Base-by-base conservation (phyloP, 108 stramenopile species). In the Nitzschia inconspicua region DNA sequence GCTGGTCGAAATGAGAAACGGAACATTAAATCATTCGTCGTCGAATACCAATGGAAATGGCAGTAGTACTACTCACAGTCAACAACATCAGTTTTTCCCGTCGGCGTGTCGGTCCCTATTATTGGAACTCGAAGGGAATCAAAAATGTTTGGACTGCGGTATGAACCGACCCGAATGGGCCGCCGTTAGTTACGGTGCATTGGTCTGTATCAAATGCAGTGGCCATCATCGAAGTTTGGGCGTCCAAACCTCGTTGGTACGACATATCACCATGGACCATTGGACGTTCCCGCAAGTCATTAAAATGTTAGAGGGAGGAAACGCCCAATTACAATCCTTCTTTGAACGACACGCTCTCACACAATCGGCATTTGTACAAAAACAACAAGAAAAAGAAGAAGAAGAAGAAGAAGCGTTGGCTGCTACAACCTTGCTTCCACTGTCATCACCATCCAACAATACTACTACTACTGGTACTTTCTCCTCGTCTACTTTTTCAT, bases 171-270 rank as follows among this genome's bases (percentile, higher is more conserved):
- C 91, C 4, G 70, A 84, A 24, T 96, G 96, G 96, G 96, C 96
- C 5, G 76, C 76, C 20, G 91, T 94, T 10, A 82, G 74, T 28
- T 94, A 89, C 56, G 96, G 96, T 9, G 83, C 72, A 23, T 43
- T 94, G 8, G 55, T 96, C 26, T 96, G 96, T 75, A 50, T 95
- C 34, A 66, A 83, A 42, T 94, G 93, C 69, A 66, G 72, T 47
- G 96, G 94, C 1, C 48, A 56, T 35, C 96, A 96, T 80, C 80
- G 96, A 22, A 76, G 78, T 7, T 53, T 94, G 8, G 96, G 96
- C 10, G 96, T 96, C 29, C 48, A 63, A 49, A 74, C 68, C 24
- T 79, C 82, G 34, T 80, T 75, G 18, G 89, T 96, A 31, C 75
- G 88, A 47, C 77, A 72, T 13, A 54, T 90, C 28, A 71, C 64